These are phyloP conservation scores for Furcasterigmium furcatum DNA, from an alignment of 2,329 filamentous ascomycete species.

Conservation along the genomic window DNA sequence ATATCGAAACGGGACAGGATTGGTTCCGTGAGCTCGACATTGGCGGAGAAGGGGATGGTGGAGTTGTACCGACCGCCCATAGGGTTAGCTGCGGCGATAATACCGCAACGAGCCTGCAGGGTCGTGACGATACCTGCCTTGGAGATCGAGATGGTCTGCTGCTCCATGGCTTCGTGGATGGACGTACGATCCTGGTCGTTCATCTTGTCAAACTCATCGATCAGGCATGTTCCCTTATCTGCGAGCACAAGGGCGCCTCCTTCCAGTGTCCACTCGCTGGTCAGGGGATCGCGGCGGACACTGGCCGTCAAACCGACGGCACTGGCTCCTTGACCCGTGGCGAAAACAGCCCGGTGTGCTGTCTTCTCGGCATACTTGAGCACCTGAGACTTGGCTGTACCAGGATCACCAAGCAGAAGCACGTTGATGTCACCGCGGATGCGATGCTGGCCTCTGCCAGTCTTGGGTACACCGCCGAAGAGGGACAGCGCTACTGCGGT, in stretches of 20 bases:
- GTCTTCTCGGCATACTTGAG: slow-evolving; percentile 98
- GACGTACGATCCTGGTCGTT: slow-evolving; percentile 97
- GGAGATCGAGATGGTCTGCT: slow-evolving; percentile 98
- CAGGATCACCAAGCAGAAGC: slow-evolving; percentile 90
- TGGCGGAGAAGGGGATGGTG: slow-evolving; percentile 91
- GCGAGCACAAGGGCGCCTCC: slow-evolving; percentile 93
- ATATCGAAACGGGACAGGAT: slow-evolving; percentile 98
- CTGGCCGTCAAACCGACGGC: slow-evolving; percentile 97
- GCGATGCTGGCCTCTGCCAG: slow-evolving; percentile 80
- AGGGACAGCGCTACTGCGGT: slow-evolving; percentile 91
- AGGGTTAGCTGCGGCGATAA: slow-evolving; percentile 95
- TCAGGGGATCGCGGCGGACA: slow-evolving; percentile 91
- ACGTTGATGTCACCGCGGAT: slow-evolving; percentile 98
- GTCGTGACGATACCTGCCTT: slow-evolving; percentile 99
- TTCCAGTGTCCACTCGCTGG: slow-evolving; percentile 95
- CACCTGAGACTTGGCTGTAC: slow-evolving; percentile 96
- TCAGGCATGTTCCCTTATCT: slow-evolving; percentile 90
- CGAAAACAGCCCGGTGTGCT: slow-evolving; percentile 93
- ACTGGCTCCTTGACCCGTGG: slow-evolving; percentile 93
- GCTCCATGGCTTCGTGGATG: slow-evolving; percentile 99
- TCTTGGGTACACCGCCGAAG: slow-evolving; percentile 92
- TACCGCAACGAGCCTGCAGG: slow-evolving; percentile 89
- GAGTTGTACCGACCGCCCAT: slow-evolving; percentile 96
- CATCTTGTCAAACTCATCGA: slow-evolving; percentile 99
- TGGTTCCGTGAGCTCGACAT: slow-evolving; percentile 94